Evolutionary conservation across 306 rosid genomes (phyloP), one percentile per base, ranked within the genome.

Genomic region (Malus domestica): DNA sequence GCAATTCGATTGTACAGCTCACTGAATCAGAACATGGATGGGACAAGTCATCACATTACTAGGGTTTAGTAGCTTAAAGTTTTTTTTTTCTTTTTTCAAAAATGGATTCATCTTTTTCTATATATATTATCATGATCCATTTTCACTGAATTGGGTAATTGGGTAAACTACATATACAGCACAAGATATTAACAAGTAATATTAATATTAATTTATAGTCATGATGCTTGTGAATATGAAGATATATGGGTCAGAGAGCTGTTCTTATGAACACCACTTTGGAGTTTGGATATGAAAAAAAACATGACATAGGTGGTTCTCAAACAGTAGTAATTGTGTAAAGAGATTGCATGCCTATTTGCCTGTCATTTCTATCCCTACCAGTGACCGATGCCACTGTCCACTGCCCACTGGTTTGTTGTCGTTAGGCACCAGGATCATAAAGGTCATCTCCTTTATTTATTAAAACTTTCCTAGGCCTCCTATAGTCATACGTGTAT

Each of bases 211-310:
- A 57, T 57, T 49, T 1, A 8, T 57, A 9, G 14, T 58, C 23
- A 58, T 22, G 12, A 62, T 68, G 77, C 59, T 54, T 68, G 65
- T 72, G 74, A 67, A 42, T 20, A 18, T 67, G 59, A 32, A 75
- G 46, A 49, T 44, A 11, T 4, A 15, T 44, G 42, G 19, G 58
- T 70, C 49, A 54, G 67, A 62, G 35, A 44, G 25, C 73, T 58
- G 32, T 76, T 58, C 80, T 78, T 51, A 82, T 75, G 63, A 76
- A 80, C 82, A 77, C 85, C 88, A 85, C 79, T 59, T 67, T 65
- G 63, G 27, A 38, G 19, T 25, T 18, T n/a, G 62, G 23, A 22
- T 29, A 68, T 40, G 57, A 74, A 42, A 72, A 11, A 76, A 61
- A 57, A 55, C 72, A 55, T 38, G 57, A 67, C 76, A 18, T 63